Evolutionary conservation across 257 asterid genomes (phyloP), one percentile per base, ranked within the genome.

Genomic region (Agastache rugosa): DNA sequence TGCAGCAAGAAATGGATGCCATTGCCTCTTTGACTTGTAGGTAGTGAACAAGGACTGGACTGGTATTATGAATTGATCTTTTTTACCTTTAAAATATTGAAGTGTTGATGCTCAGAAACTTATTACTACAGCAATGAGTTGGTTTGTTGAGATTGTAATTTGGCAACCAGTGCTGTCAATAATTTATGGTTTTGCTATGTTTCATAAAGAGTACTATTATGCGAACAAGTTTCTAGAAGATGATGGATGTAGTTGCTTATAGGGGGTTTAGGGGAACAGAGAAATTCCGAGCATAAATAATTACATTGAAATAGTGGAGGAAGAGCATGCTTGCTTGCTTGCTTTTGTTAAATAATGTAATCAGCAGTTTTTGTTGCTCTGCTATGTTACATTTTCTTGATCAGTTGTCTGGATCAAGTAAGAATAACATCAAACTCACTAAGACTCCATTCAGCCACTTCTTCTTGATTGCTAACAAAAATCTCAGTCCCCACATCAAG

Each of bases 1-100:
- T 94, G 89, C 94, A 61, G 85, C 94, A 92, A 84, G 98, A 94
- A 85, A 82, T 87, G 91, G 95, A 90, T 63, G 98, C 92, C 16
- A 90, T 90, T 75, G 89, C 95, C 70, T 89, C 89, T 53, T 84
- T 94, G 74, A 82, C 91, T 76, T 81, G 96, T 71, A 42, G 67
- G 20, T 80, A 82, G 63, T 72, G 56, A 71, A 66, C 27, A 22
- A 53, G 14, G 11, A 27, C 7, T 34, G 14, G 11, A 27, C 7
- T 34, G 15, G 19, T 44, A 16, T 35, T 29, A 19, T 5, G 8
- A 6, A 48, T n/a, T n/a, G 6, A 42, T 75, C 15, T 22, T 66
- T 48, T 27, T 31, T 19, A 6, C 29, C 70, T 60, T 14, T 20
- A 25, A 55, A 19, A 12, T 50, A 62, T 63, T 64, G 15, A 10